Conservation (phyloP, 2,329 filamentous ascomycete genomes). For the Chrysoporthe austroafricana region DNA sequence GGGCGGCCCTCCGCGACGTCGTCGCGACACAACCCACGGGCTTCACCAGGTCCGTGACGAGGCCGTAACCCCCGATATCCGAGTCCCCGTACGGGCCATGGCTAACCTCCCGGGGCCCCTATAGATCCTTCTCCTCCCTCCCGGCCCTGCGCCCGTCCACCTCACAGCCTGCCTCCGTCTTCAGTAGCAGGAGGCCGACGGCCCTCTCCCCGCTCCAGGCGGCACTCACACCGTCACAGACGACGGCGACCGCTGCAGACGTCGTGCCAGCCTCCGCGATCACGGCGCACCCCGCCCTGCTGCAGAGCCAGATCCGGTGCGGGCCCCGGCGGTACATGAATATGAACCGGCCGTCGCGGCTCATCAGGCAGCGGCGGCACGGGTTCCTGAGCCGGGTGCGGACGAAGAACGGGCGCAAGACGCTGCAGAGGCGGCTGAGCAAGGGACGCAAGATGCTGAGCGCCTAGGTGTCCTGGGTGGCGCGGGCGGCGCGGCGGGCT, state of each 20-base stretch:
- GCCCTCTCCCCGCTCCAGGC: conserved; percentile 32
- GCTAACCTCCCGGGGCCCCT: too few relatives aligned
- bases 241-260: conserved; percentile 41
- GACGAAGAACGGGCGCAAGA: conserved; percentile 56
- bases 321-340: conserved; percentile 56
- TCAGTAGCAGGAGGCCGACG: conserved; percentile 30
- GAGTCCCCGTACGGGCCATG: too few relatives aligned
- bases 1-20: conserved; percentile 24
- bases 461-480: conserved; percentile 32
- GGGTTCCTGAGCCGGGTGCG: conserved; percentile 59
- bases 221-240: conserved; percentile 26
- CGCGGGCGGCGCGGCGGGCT: not conserved
- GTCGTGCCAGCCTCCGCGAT: conserved; percentile 51
- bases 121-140: conserved; percentile 47
- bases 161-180: conserved; percentile 37
- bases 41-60: conserved; percentile 19
- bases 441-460: conserved; percentile 56
- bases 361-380: conserved; percentile 62
- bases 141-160: conserved; percentile 54
- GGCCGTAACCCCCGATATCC: too few relatives aligned
- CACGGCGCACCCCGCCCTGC: conserved; percentile 57
- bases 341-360: conserved; percentile 57
- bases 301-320: conserved; percentile 57
- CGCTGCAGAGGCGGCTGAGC: conserved; percentile 52
- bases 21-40: conserved; percentile 16